Evolutionary conservation across 306 rosid genomes (phyloP).

Genomic region (Cucurbita ficifolia): DNA sequence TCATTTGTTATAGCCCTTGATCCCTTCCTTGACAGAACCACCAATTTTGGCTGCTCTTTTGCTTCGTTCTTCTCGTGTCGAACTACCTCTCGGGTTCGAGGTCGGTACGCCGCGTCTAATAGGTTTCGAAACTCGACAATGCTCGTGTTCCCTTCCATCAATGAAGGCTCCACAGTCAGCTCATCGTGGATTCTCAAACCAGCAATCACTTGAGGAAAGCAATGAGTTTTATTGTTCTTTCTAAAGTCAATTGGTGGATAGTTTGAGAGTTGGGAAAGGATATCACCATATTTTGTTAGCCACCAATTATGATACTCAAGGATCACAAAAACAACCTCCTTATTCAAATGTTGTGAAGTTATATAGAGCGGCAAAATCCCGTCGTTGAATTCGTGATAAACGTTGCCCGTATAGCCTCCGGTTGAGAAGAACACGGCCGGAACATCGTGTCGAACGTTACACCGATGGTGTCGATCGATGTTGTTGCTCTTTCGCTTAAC

Average conservation of each 20-base stretch:
- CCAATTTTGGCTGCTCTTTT: conserved; percentile 37
- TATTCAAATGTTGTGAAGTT: conserved; percentile 66
- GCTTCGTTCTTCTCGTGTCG: conserved; percentile 36
- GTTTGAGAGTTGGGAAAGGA: conserved; percentile 57
- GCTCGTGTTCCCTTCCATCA: conserved; percentile 44
- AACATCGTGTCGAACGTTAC: conserved; percentile 64
- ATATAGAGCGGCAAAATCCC: conserved; percentile 78
- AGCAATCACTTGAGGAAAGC: conserved; percentile 71
- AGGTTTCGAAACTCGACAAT: conserved; percentile 59
- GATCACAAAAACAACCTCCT: conserved; percentile 76
- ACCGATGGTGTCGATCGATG: conserved; percentile 9
- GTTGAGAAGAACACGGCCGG: conserved; percentile 90
- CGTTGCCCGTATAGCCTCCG: conserved; percentile 94
- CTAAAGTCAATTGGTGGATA: conserved; percentile 45
- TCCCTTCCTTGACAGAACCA: conserved; percentile 55
- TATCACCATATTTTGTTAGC: conserved; percentile 66
- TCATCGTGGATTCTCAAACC: conserved; percentile 87
- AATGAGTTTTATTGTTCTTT: conserved; percentile 53
- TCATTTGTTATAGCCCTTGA: conserved; percentile 69
- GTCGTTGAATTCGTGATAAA: conserved; percentile 91
- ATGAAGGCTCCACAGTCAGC: conserved; percentile 40
- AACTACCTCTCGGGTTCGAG: conserved; percentile 46
- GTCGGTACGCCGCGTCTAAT: conserved; percentile 60
- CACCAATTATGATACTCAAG: conserved; percentile 86
- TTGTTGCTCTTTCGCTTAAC: conserved; percentile 27